These are phyloP conservation scores for Kazachstania sp. DNA, from an alignment of 1,139 yeast genomes.

Conservation along the genomic window DNA sequence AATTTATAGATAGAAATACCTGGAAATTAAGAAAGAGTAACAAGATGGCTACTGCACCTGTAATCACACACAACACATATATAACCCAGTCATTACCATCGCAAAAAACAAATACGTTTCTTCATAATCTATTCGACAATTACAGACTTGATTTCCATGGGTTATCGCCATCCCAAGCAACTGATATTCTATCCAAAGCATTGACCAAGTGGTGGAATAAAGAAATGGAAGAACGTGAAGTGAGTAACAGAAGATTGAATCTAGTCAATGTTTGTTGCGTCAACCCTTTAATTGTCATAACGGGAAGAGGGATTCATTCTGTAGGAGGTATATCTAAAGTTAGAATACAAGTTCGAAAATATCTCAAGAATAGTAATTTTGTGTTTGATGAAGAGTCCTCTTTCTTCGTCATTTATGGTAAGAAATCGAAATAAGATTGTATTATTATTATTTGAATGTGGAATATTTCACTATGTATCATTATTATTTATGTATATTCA, in stretches of 20 bases:
- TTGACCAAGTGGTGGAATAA: slow-evolving; percentile 47
- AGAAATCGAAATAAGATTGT: slow-evolving; percentile 7
- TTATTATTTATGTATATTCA: neutral
- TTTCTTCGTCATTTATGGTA: slow-evolving; percentile 40
- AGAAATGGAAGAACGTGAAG: slow-evolving; percentile 38
- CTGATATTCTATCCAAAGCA: slow-evolving; percentile 31
- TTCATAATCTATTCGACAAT: slow-evolving; percentile 14
- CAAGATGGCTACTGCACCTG: neutral
- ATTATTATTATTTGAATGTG: neutral
- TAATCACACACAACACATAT: neutral
- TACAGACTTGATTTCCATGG: slow-evolving; percentile 47
- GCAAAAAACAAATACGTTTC: neutral
- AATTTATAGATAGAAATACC: neutral
- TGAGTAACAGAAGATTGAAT: slow-evolving; percentile 33
- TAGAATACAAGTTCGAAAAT: slow-evolving; percentile 34
- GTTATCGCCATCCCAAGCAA: slow-evolving; percentile 39
- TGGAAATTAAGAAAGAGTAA: neutral
- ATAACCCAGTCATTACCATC: neutral
- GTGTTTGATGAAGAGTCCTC: slow-evolving; percentile 41
- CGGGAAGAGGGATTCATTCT: slow-evolving; percentile 62
- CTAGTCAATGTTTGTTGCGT: slow-evolving; percentile 30
- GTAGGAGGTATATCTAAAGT: slow-evolving; percentile 43
- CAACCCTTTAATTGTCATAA: slow-evolving; percentile 37
- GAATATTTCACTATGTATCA: neutral
- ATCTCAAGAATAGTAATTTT: slow-evolving; percentile 33